phyloP scores from a whole-genome alignment of 768 basidiomycete genomes.

The Suillus americanus region DNA sequence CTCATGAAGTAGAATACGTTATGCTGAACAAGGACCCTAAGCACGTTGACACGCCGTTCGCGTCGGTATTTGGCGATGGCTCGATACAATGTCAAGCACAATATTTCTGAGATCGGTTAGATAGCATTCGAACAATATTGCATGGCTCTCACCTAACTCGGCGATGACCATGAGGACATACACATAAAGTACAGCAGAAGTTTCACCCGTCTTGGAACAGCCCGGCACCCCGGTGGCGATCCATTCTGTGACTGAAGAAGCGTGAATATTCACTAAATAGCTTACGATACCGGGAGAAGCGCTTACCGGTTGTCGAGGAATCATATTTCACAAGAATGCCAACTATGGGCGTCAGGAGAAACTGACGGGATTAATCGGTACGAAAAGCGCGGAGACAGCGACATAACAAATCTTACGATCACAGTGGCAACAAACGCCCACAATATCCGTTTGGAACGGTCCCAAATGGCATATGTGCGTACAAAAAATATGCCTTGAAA shows the following conservation, averaged over 20 bases:
- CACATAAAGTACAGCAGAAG: neutral
- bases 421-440: neutral
- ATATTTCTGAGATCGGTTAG: neutral
- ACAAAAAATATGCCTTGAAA: conserved; percentile 6
- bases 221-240: neutral
- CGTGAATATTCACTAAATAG: neutral
- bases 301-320: neutral
- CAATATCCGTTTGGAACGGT: neutral
- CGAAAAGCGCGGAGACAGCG: neutral
- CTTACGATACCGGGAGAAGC: neutral
- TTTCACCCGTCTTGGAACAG: neutral
- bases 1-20: neutral
- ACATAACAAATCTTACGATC: neutral
- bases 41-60: neutral
- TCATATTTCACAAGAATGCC: neutral
- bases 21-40: neutral
- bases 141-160: neutral
- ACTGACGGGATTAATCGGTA: neutral
- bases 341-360: neutral
- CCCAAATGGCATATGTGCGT: conserved; percentile 8
- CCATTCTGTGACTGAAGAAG: neutral
- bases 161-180: neutral
- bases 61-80: neutral
- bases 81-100: neutral
- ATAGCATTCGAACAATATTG: neutral